Evolutionary conservation across 805 yeast species (phyloP).

Genomic region (Sugiyamaella qingdaonensis): DNA sequence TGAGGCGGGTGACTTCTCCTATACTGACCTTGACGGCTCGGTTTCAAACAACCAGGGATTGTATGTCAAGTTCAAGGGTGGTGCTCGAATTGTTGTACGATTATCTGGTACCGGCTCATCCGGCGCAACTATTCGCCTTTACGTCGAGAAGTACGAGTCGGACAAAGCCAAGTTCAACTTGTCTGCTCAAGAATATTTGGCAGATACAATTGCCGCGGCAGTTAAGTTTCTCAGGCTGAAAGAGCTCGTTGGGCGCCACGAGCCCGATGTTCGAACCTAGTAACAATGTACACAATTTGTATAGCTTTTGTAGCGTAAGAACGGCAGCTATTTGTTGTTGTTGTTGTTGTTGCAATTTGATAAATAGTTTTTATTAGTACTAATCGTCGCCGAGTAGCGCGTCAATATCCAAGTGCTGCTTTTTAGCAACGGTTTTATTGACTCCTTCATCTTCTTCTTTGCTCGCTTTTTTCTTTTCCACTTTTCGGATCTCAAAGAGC

Average conservation of each 20-base stretch:
- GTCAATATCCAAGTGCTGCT: slow-evolving; percentile 18
- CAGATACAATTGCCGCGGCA: slow-evolving; percentile 56
- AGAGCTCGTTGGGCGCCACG: slow-evolving; percentile 70
- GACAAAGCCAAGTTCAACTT: slow-evolving; percentile 48
- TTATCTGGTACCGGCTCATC: slow-evolving; percentile 96
- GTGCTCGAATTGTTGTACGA: slow-evolving; percentile 82
- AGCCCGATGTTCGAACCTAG: slow-evolving; percentile 64
- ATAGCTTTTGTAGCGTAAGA: not conserved
- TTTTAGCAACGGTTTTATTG: slow-evolving; percentile 10
- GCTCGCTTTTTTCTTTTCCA: slow-evolving; percentile 8
- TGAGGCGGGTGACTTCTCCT: slow-evolving; percentile 84
- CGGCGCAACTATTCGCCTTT: slow-evolving; percentile 93
- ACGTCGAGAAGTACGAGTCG: slow-evolving; percentile 74
- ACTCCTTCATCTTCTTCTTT: slow-evolving; percentile 7
- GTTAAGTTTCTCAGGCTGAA: slow-evolving; percentile 66
- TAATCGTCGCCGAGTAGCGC: slow-evolving; percentile 17
- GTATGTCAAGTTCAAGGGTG: slow-evolving; percentile 72
- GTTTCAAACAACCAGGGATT: slow-evolving; percentile 87
- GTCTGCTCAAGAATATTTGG: slow-evolving; percentile 65
- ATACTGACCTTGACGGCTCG: slow-evolving; percentile 92
- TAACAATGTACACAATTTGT: not conserved
- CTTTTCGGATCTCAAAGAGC: slow-evolving; percentile 20
- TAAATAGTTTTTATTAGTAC: not conserved
- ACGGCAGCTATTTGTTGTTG: not conserved
- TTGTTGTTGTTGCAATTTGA: not conserved